Conservation (phyloP, 1,284 basidiomycete genomes). For the Ustanciosporium gigantosporum region DNA sequence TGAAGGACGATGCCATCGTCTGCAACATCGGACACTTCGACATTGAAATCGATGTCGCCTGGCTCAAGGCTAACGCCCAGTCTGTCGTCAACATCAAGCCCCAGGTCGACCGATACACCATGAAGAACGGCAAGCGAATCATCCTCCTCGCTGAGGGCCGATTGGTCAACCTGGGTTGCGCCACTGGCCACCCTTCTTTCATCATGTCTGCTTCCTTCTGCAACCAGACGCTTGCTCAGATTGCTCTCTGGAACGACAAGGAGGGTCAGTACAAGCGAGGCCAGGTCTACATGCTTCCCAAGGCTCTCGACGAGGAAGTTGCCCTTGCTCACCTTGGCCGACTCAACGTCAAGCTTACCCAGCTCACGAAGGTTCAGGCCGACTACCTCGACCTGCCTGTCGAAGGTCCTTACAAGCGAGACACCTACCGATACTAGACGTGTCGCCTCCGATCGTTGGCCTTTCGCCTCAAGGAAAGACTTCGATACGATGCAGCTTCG, state of each 20-base stretch:
- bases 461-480: not conserved
- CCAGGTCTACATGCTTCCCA: conserved; percentile 71
- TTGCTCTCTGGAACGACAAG: conserved; percentile 88
- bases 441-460: not conserved
- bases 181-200: conserved; percentile 67
- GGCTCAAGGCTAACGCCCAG: conserved; percentile 92
- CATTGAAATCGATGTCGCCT: conserved; percentile 97
- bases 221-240: conserved; percentile 98
- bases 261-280: conserved; percentile 75
- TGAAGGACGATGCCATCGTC: conserved; percentile 99
- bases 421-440: conserved; percentile 61
- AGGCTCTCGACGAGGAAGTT: conserved; percentile 98
- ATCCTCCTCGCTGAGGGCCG: conserved; percentile 97
- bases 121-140: conserved; percentile 72
- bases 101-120: conserved; percentile 97
- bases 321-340: conserved; percentile 89
- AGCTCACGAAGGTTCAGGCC: conserved; percentile 76
- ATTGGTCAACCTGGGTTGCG: conserved; percentile 95
- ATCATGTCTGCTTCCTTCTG: conserved; percentile 99
- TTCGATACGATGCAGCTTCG: not conserved
- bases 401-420: conserved; percentile 80
- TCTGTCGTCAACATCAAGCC: conserved; percentile 92
- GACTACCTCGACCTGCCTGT: conserved; percentile 88
- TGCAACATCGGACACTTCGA: conserved; percentile 99
- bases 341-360: conserved; percentile 91